Evolutionary conservation across 768 basidiomycete genomes (phyloP), one percentile per base, ranked within the genome.

Genomic region (Boletus tylopilopsis): DNA sequence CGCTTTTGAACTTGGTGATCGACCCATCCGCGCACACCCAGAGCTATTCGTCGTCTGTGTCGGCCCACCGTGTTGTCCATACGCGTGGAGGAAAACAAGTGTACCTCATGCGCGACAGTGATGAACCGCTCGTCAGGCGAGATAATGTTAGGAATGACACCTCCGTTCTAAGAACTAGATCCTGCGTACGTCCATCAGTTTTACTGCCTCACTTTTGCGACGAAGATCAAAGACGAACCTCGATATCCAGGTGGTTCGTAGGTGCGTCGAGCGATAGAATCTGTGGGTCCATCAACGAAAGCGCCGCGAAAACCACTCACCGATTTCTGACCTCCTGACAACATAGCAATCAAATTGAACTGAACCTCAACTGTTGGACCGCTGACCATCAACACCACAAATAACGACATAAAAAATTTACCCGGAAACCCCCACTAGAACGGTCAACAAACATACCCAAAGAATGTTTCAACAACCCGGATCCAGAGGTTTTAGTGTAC

Each of bases 71-170:
- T n/a, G n/a, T n/a, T n/a, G n/a, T 39, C 33, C 41, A 6, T 22
- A 12, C 12, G 7, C 4, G 10, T 10, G 6, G 16, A 45, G 8
- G 9, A 27, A 12, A 22, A 39, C 5, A 15, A 0, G 1, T 47
- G 46, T 57, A 89, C 90, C 76, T 93, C 85, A 65, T 81, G 83
- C 4, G 90, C 87, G 18, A 94, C 92, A 13, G 91, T 94, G 60
- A 94, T 95, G 67, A 95, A 97, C 43, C 91, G 75, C 64, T 95
- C 93, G 76, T 97, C 94, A 79, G 95, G 94, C 54, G 90, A 93
- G 59, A 94, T 92, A 56, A 93, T 75, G 54, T n/a, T n/a, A n/a
- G n/a, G n/a, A n/a, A 95, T 94, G 7, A 94, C 90, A 27, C 92
- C 92, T 9, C 93, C 93, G 57, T 91, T 92, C 89, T 87, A 94